Base-by-base conservation (phyloP, 768 basidiomycete genomes). In the Tricholoma furcatifolium region DNA sequence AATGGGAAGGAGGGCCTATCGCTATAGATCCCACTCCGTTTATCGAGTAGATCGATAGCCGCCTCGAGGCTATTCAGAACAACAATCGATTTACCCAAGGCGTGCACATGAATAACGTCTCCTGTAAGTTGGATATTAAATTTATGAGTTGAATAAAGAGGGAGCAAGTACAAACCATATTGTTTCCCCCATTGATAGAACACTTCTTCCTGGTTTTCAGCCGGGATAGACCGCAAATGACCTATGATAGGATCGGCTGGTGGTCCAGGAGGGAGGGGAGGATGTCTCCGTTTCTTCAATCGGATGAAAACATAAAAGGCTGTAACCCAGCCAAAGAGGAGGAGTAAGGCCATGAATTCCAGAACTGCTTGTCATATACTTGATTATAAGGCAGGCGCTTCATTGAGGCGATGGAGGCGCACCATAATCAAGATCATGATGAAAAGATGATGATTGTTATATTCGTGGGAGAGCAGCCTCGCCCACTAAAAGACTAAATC, bases 231-330 rank as follows among this genome's bases (percentile, higher is more conserved):
- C n/a, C 56, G 50, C 14, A 62, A 23, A 47, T 62, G 61, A 15
- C 59, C 59, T 14, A 62, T 55, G 24, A 62, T 15, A 11, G 56
- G 58, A 2, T 60, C 56, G 8, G 51, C 54, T 6, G 54, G 56
- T 31, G 61, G 61, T 14, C 61, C 59, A 31, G 61, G 59, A 2
- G 58, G 61, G 8, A 62, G 50, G 6, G 57, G 55, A 7, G 18
- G 36, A 11, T 11, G 40, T 32, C 18, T 43, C 27, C 18, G 11
- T 18, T 40, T 48, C 2, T 9, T 38, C 0, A 30, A 14, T 10
- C 7, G 14, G 18, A 7, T 39, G n/a, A 12, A 31, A 24, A 24
- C 27, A 14, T 40, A 48, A 12, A 39, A 5, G 12, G 27, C 11
- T 11, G 17, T 10, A 48, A n/a, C 17, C 34, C 34, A 24, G 38